phyloP scores from a whole-genome alignment of 495 filamentous ascomycete genomes.

The Podospora appendiculata region DNA sequence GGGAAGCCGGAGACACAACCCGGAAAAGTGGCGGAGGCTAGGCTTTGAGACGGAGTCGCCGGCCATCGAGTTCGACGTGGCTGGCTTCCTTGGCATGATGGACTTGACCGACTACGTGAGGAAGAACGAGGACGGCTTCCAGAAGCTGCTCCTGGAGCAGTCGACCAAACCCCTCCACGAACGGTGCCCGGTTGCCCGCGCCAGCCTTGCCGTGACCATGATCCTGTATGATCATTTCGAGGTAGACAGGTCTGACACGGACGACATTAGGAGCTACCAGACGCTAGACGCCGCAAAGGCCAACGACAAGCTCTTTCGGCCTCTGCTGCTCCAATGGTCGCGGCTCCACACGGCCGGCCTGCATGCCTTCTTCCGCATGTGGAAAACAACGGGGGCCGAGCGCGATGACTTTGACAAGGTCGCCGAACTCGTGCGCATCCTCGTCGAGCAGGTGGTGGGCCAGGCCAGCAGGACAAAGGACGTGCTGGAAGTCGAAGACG shows the following conservation, averaged over 20 bases:
- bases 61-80: slow-evolving; percentile 71
- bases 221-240: slow-evolving; percentile 95
- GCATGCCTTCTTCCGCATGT: slow-evolving; percentile 86
- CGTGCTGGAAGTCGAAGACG: slow-evolving; percentile 81
- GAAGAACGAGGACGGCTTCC: slow-evolving; percentile 85
- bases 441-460: slow-evolving; percentile 89
- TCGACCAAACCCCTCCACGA: slow-evolving; percentile 61
- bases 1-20: slow-evolving; percentile 62
- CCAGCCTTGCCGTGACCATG: slow-evolving; percentile 78
- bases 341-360: slow-evolving; percentile 84
- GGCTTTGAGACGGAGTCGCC: slow-evolving; percentile 91
- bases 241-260: slow-evolving; percentile 76
- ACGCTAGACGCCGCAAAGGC: slow-evolving; percentile 68
- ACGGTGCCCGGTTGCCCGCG: slow-evolving; percentile 81
- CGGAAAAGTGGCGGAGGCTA: slow-evolving; percentile 88
- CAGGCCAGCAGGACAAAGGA: slow-evolving; percentile 77
- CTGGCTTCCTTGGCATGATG: slow-evolving; percentile 94
- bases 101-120: slow-evolving; percentile 89
- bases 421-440: slow-evolving; percentile 77
- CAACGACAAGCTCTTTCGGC: slow-evolving; percentile 81
- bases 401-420: slow-evolving; percentile 86
- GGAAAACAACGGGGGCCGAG: slow-evolving; percentile 81
- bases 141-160: slow-evolving; percentile 87
- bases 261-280: slow-evolving; percentile 71
- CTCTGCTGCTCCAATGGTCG: slow-evolving; percentile 88